Conservation (phyloP, 192 early-diverging fungal genomes). For the Coemansia sp. region DNA sequence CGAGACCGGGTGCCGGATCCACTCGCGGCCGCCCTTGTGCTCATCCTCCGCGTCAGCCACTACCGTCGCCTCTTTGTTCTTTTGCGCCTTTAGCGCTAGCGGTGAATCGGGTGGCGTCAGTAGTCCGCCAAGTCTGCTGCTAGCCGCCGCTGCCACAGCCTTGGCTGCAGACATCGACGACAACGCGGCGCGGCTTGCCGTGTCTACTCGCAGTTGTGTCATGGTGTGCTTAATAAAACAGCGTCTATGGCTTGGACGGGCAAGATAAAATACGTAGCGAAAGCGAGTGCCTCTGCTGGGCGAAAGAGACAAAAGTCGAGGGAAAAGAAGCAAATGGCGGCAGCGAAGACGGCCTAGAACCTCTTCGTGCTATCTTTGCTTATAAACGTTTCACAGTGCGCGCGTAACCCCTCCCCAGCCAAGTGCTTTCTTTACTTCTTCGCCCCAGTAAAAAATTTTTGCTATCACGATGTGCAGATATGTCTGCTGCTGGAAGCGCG, state of each 20-base stretch:
- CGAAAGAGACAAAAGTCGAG: neutral
- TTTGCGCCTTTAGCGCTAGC: slow-evolving; percentile 7
- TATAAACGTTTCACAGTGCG: neutral
- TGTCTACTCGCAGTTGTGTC: slow-evolving; percentile 2
- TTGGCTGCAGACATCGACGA: slow-evolving; percentile 3
- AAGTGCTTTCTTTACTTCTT: neutral
- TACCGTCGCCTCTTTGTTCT: neutral
- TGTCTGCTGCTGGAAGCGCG: neutral
- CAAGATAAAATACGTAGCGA: neutral
- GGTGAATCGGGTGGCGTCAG: slow-evolving; percentile 46
- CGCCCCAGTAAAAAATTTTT: neutral
- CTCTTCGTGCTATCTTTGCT: neutral
- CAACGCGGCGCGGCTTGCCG: neutral
- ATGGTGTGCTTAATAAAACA: neutral
- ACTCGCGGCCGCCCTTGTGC: slow-evolving; percentile 10
- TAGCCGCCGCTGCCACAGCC: neutral
- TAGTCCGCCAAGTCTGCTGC: slow-evolving; percentile 10
- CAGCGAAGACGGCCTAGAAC: slow-evolving; percentile 6
- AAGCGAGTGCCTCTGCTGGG: neutral
- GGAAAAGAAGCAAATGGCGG: neutral
- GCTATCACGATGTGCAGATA: neutral
- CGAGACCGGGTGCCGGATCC: slow-evolving; percentile 14
- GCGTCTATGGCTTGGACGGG: neutral
- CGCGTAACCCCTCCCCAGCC: neutral
- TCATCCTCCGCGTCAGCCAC: slow-evolving; percentile 1